Base-by-base conservation (phyloP, 2,329 filamentous ascomycete species). In the Aspergillus felis region DNA sequence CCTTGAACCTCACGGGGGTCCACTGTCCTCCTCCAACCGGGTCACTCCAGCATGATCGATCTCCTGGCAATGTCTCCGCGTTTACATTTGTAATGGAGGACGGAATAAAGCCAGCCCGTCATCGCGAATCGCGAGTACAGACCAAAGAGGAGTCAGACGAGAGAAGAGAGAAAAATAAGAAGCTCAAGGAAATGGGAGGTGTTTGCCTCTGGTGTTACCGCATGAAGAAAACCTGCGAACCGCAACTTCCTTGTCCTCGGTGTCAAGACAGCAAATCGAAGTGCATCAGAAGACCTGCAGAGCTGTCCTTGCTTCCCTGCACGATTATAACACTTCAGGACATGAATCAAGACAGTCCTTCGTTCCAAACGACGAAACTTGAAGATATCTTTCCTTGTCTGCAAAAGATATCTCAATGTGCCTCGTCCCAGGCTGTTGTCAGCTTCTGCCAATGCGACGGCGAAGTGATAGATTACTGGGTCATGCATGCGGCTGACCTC, bases 161-260 rank as follows among this genome's bases (percentile, higher is more conserved):
- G 32, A 61, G 60, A 47, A 65, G 53, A 32, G 57, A 63, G 22
- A 59, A 62, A 35, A 63, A 55, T 24, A 55, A 51, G 12, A 50
- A 57, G 14, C 46, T 71, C 44, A 69, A 59, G 51, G 54, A 57
- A 25, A 55, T 53, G 25, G 70, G 70, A 2, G 70, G 70, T 25
- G 61, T 68, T 17, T 73, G 71, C 54, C 25, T 65, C n/a, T 64
- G 61, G 51, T 73, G 71, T 50, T 61, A 61, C 52, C 60, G 62
- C n/a, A 66, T 57, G 8, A 71, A 66, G 59, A 71, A 71, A 38
- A 58, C 54, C 29, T 73, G 71, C 50, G 62, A 57, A 12, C 46
- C 57, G 6, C 42, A 49, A 7, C 52, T 53, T 22, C 60, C 64
- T 12, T 73, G 71, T 27, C 22, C 48, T 7, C 38, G 49, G 2